phyloP scores from a whole-genome alignment of 495 filamentous ascomycete species.

The Schizothecium vesticola region DNA sequence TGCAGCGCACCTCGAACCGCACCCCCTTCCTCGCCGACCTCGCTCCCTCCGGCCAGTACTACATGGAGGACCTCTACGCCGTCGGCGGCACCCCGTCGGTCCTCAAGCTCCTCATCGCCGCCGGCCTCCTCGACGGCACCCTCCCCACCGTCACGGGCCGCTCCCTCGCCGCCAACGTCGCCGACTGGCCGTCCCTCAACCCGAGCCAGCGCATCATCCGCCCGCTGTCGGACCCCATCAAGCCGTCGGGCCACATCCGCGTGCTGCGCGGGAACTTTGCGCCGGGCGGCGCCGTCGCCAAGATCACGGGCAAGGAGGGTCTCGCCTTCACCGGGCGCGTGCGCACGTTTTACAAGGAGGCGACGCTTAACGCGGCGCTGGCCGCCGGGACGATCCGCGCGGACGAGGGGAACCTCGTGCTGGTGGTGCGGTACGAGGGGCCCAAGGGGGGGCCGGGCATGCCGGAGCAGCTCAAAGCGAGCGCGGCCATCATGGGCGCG shows the following conservation, averaged over 20 bases:
- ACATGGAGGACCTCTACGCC: constrained; percentile 93
- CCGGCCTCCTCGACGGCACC: constrained; percentile 72
- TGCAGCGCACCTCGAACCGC: constrained; percentile 81
- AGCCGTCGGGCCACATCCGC: constrained; percentile 80
- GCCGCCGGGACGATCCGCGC: constrained; percentile 60
- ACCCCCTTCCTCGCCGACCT: constrained; percentile 93
- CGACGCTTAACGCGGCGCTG: constrained; percentile 69
- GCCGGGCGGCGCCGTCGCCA: constrained; percentile 88
- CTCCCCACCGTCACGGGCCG: constrained; percentile 90
- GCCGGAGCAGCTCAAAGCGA: constrained; percentile 93
- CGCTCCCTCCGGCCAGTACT: constrained; percentile 78
- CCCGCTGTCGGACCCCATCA: constrained; percentile 77
- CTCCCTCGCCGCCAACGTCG: constrained; percentile 84
- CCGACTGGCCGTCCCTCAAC: constrained; percentile 70
- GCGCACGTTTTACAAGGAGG: constrained; percentile 87
- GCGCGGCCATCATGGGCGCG: constrained; percentile 89
- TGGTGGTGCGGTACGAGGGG: constrained; percentile 92
- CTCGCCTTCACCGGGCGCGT: constrained; percentile 74
- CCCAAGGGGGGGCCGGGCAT: constrained; percentile 95
- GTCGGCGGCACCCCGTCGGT: constrained; percentile 89
- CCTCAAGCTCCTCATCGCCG: constrained; percentile 84
- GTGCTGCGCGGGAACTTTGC: constrained; percentile 87
- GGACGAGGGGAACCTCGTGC: constrained; percentile 70
- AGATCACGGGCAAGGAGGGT: constrained; percentile 97
- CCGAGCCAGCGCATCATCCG: constrained; percentile 83